Evolutionary conservation across 2,329 filamentous ascomycete species (phyloP).

Genomic region (Microcyclosporella mali): DNA sequence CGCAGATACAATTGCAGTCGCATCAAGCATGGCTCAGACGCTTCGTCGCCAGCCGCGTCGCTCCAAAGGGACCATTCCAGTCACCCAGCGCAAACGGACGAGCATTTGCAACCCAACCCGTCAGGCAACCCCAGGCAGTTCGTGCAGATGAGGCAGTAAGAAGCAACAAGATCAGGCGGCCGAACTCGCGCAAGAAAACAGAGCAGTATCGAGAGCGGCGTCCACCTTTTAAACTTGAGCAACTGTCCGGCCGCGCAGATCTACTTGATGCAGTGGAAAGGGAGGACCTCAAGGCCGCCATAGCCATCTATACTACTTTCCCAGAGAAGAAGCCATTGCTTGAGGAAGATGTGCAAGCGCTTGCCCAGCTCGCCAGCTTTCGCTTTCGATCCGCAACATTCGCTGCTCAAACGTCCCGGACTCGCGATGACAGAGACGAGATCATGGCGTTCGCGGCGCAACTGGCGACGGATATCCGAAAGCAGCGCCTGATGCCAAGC

Average conservation of each 20-base stretch:
- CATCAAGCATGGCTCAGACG: constrained; percentile 21
- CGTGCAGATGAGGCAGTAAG: no score
- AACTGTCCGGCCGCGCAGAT: constrained; percentile 8
- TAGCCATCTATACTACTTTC: constrained; percentile 16
- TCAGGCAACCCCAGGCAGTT: no score
- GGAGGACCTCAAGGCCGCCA: constrained; percentile 14
- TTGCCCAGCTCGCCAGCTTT: constrained; percentile 9
- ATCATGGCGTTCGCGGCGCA: constrained; percentile 30
- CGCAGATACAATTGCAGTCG: constrained; percentile 19
- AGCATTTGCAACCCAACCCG: no score
- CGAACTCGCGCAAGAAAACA: no score
- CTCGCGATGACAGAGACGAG: constrained; percentile 13
- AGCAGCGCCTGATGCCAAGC: constrained; percentile 32
- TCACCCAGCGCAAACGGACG: neutral
- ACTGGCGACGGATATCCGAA: constrained; percentile 37
- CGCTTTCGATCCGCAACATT: constrained; percentile 9
- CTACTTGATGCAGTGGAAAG: constrained; percentile 19
- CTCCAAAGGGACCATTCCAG: neutral
- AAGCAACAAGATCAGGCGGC: no score
- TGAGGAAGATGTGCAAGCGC: constrained; percentile 7
- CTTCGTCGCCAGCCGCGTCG: constrained; percentile 9
- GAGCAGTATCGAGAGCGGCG: no score
- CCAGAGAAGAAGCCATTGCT: constrained; percentile 13
- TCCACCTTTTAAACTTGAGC: constrained; percentile 3
- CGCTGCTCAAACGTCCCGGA: constrained; percentile 6